A percentile compares a stretch with the other conserved stretches of the same genome.
Evolutionary conservation across 352 stramenopile species (phyloP).

Genomic region (Peronospora belbahrii): DNA sequence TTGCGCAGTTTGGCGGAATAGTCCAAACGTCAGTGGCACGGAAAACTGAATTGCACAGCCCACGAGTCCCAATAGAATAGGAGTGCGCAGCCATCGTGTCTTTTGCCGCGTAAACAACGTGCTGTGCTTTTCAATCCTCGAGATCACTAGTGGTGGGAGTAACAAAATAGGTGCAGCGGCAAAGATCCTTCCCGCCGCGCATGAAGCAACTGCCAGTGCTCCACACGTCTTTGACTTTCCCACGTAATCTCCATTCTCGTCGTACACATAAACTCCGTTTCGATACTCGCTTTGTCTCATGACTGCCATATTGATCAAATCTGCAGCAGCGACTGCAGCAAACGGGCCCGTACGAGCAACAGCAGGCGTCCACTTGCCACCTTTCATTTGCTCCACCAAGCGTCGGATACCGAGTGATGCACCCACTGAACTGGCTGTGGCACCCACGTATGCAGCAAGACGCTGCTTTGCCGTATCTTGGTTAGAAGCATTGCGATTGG

Average conservation of each 20-base stretch:
- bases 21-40: slow-evolving; percentile 76
- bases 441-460: slow-evolving; percentile 55
- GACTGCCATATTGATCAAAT: slow-evolving; percentile 78
- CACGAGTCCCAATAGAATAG: slow-evolving; percentile 58
- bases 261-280: slow-evolving; percentile 73
- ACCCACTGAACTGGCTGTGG: slow-evolving; percentile 66
- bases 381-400: slow-evolving; percentile 40
- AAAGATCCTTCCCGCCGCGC: slow-evolving; percentile 67
- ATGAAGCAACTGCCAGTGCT: slow-evolving; percentile 64
- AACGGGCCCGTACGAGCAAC: slow-evolving; percentile 71
- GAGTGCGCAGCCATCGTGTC: slow-evolving; percentile 51
- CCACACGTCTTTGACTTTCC: slow-evolving; percentile 72
- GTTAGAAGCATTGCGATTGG: slow-evolving; percentile 82
- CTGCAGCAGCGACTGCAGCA: slow-evolving; percentile 68
- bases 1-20: slow-evolving; percentile 79
- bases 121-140: slow-evolving; percentile 39
- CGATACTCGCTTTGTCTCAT: slow-evolving; percentile 84
- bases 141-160: slow-evolving; percentile 57
- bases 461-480: slow-evolving; percentile 71
- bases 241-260: slow-evolving; percentile 68
- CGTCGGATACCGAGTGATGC: slow-evolving; percentile 65
- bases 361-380: slow-evolving; percentile 36
- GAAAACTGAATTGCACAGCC: slow-evolving; percentile 77
- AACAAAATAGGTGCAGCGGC: slow-evolving; percentile 76
- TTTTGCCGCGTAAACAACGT: slow-evolving; percentile 22